phyloP scores from a whole-genome alignment of 768 basidiomycete species.

The Tulasnella sp. region DNA sequence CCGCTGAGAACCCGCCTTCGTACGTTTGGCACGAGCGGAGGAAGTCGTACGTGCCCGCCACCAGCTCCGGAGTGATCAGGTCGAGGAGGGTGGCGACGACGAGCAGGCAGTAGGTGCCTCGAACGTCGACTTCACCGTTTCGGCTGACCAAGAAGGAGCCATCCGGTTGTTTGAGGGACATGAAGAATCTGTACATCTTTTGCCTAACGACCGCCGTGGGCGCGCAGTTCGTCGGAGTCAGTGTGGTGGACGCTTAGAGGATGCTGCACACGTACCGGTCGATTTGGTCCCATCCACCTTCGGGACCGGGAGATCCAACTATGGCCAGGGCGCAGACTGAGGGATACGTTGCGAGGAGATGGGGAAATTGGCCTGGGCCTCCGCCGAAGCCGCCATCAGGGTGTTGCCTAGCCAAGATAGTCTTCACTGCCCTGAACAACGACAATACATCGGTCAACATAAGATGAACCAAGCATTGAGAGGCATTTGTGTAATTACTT shows the following conservation, averaged over 20 bases:
- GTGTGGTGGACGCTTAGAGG: neutral
- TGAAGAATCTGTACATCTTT: conserved; percentile 81
- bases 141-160: conserved; percentile 88
- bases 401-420: conserved; percentile 76
- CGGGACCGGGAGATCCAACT: conserved; percentile 64
- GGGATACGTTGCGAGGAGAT: conserved; percentile 88
- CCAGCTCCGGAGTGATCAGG: conserved; percentile 82
- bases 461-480: neutral
- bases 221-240: conserved; percentile 4
- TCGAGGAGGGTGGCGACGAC: conserved; percentile 77
- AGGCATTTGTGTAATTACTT: conserved; percentile 43
- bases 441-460: neutral
- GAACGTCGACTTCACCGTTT: conserved; percentile 90
- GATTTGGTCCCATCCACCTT: conserved; percentile 83
- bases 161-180: conserved; percentile 86
- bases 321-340: conserved; percentile 79
- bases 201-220: conserved; percentile 45
- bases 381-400: conserved; percentile 88
- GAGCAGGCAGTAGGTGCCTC: conserved; percentile 92
- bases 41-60: conserved; percentile 69
- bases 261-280: conserved; percentile 53
- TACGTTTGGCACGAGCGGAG: conserved; percentile 85
- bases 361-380: conserved; percentile 82
- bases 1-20: conserved; percentile 88
- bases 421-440: conserved; percentile 63